Conservation (phyloP, 192 early-diverging fungal species). For the Rhizophlyctis rosea region DNA sequence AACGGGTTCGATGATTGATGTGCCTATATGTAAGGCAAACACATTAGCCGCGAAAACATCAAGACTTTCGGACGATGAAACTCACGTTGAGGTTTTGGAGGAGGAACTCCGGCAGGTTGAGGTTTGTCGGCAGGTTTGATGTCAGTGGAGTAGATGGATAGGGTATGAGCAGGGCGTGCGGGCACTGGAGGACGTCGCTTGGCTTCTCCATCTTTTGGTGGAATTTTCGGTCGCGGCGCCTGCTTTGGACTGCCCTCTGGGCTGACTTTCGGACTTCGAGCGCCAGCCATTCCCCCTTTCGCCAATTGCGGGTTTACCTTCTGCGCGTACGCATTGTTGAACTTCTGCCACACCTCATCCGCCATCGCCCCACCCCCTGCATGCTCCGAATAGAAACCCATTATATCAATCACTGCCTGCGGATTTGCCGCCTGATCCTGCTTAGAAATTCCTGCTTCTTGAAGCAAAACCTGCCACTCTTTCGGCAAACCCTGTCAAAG, state of each 20-base stretch:
- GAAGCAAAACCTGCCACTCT: conserved; percentile 91
- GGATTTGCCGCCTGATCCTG: conserved; percentile 98
- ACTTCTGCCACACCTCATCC: conserved; percentile 32
- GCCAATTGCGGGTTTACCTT: conserved; percentile 16
- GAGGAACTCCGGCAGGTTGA: conserved; percentile 8
- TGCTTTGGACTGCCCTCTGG: conserved; percentile 18
- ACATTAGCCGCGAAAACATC: neutral
- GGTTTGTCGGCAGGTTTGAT: conserved; percentile 32
- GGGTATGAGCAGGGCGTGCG: conserved; percentile 50
- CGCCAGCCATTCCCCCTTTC: neutral
- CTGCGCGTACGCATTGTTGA: conserved; percentile 33
- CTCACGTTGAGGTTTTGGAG: conserved; percentile 36
- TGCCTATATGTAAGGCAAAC: neutral
- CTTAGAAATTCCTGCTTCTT: conserved; percentile 90
- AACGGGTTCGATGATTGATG: neutral
- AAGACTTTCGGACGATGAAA: neutral
- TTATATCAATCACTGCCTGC: conserved; percentile 94
- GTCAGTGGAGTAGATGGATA: conserved; percentile 58
- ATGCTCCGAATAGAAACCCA: conserved; percentile 96
- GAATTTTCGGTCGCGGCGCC: conserved; percentile 10
- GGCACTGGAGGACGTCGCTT: conserved; percentile 50
- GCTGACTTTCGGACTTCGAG: conserved; percentile 5
- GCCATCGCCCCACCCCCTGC: conserved; percentile 23
- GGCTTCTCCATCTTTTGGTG: conserved; percentile 6
- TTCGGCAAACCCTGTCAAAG: conserved; percentile 80